Conservation (phyloP, 2,329 filamentous ascomycete species). For the Verticillium longisporum region DNA sequence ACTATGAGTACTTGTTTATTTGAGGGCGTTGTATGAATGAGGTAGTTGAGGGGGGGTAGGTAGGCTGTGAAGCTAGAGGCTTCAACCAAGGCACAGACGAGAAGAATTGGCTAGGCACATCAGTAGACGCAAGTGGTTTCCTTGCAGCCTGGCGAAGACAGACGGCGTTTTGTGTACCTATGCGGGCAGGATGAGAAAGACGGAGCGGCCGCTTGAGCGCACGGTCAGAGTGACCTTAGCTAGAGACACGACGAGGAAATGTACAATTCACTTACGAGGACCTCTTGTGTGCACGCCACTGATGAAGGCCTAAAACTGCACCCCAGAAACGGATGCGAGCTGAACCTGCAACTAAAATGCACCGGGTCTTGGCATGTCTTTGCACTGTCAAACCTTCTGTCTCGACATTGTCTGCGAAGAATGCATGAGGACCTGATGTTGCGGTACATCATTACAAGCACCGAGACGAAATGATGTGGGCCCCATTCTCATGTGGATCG, state of each 20-base stretch:
- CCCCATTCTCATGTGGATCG: background rate
- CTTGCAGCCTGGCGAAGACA: background rate
- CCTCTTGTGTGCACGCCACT: too few species aligned
- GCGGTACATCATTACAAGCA: background rate
- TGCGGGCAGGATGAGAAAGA: background rate
- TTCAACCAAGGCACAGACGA: background rate
- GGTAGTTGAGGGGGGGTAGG: background rate
- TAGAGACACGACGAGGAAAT: background rate
- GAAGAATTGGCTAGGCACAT: background rate
- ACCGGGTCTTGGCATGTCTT: too few species aligned
- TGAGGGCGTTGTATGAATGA: background rate
- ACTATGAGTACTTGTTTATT: background rate
- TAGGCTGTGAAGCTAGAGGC: background rate
- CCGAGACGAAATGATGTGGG: background rate
- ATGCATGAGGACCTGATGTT: background rate
- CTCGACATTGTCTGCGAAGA: background rate
- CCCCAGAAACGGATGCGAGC: too few species aligned
- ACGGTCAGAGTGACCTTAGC: background rate
- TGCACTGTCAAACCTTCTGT: background rate
- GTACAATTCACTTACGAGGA: background rate
- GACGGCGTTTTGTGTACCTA: background rate
- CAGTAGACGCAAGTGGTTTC: background rate
- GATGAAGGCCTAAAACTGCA: too few species aligned
- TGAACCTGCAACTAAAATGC: too few species aligned
- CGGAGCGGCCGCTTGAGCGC: background rate